Percentiles rank a stretch among this genome's conserved stretches.
phyloP scores from a whole-genome alignment of 192 early-diverging fungal genomes.

The Funneliformis mosseae region DNA sequence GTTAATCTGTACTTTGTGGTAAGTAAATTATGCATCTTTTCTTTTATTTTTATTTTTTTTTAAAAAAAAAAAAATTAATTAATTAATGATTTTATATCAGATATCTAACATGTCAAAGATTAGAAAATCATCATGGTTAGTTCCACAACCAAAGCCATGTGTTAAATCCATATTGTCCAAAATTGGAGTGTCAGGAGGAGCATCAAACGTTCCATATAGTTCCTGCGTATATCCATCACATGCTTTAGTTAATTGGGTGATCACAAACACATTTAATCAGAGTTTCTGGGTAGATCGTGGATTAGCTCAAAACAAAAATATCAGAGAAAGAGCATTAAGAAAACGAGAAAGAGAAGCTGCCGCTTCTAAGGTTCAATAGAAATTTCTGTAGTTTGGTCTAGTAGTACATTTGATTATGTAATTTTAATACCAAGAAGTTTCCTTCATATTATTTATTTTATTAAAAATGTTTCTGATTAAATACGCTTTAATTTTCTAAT shows the following conservation, averaged over 20 bases:
- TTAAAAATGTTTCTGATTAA: no score
- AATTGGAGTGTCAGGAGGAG: conserved; percentile 69
- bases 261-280: conserved; percentile 62
- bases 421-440: no score
- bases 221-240: conserved; percentile 72
- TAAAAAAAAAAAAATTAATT: neutral
- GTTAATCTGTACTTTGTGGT: conserved; percentile 96
- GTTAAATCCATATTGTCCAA: conserved; percentile 70
- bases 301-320: conserved; percentile 61
- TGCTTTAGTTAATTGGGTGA: conserved; percentile 68
- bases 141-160: conserved; percentile 81
- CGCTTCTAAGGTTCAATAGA: conserved; percentile 46
- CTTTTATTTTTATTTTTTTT: no score
- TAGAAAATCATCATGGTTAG: conserved; percentile 70
- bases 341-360: conserved; percentile 69
- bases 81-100: conserved; percentile 8
- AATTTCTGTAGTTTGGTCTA: no score
- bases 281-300: conserved; percentile 61
- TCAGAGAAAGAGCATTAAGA: conserved; percentile 71
- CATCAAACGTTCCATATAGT: conserved; percentile 60
- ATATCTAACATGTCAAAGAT: conserved; percentile 94
- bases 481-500: no score
- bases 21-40: neutral
- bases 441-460: neutral
- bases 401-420: neutral